Base-by-base conservation (phyloP, 805 yeast species). In the Lachancea fermentati region DNA sequence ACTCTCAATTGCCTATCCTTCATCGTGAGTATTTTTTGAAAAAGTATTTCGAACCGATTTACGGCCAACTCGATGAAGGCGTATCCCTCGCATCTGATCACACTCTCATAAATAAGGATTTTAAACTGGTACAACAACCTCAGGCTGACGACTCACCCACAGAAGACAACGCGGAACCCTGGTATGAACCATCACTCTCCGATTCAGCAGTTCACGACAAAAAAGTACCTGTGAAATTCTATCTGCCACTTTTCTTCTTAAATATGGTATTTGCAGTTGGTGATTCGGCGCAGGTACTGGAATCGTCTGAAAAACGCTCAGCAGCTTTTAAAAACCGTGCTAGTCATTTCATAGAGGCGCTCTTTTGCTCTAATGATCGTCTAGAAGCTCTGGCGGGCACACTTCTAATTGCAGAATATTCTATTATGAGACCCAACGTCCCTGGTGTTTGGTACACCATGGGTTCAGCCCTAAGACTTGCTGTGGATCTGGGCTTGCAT, bases 381-480 rank as follows among this genome's bases (percentile, higher is more conserved):
- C 62, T 86, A 29, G 94, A 85, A 50, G 71, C 83, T 1, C 60
- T 88, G 3, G 91, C 84, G 54, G 88, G 89, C 0, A 66, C 85
- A 11, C 57, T 88, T 13, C 65, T 85, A 11, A 63, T 84, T 31
- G 77, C 91, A 0, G 55, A 81, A 4, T 88, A 83, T 55, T 78
- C 94, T 1, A 70, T 82, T 25, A 86, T 88, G 95, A 71, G 95
- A 42, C 96, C 96, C 0, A 80, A 91, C 1, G 76, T 76, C 11
- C 95, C 96, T 0, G 93, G 95, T 3, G 86, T 85, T n/a, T 88
- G 97, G 97, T 85, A 85, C 57, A 77, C 84, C 3, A 65, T 85
- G 47, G 96, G 96, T 0, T 76, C 85, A 1, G 88, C 91, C 0
- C 61, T 86, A 36, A 70, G 96, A 45, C 61, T 85, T 36, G 79